phyloP scores from a whole-genome alignment of 768 basidiomycete species.

The Tulasnella sp. region DNA sequence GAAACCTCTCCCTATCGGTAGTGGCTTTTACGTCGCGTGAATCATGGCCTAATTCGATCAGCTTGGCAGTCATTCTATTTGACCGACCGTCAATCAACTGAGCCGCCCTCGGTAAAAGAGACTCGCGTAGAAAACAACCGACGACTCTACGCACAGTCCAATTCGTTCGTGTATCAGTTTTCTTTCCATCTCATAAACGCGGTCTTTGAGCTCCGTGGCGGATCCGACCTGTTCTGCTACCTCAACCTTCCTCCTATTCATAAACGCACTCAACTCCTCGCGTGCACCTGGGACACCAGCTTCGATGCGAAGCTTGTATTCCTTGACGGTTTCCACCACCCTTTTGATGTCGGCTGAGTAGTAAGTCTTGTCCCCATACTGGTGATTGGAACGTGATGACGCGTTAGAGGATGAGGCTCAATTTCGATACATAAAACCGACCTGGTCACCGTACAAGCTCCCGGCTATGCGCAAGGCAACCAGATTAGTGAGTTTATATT shows the following conservation, averaged over 20 bases:
- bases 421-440: too few relatives aligned
- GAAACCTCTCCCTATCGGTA: too few relatives aligned
- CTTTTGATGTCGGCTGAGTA: neutral
- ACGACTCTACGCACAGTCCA: neutral
- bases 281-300: neutral
- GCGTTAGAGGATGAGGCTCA: too few relatives aligned
- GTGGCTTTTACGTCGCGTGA: neutral
- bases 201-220: neutral
- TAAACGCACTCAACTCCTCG: neutral
- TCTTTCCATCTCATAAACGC: neutral
- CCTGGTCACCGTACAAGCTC: too few relatives aligned
- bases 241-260: neutral
- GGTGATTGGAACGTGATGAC: neutral
- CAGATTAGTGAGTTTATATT: too few relatives aligned
- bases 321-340: neutral
- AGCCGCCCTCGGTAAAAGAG: too few relatives aligned
- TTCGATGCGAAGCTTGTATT: neutral
- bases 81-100: too few relatives aligned
- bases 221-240: neutral
- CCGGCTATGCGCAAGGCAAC: too few relatives aligned
- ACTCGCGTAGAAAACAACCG: too few relatives aligned
- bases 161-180: neutral
- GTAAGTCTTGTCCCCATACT: too few relatives aligned
- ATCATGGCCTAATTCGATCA: neutral
- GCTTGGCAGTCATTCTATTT: neutral